These are phyloP conservation scores for Periconia macrospinosa DNA, from an alignment of 2,329 filamentous ascomycete species.

Conservation along the genomic window DNA sequence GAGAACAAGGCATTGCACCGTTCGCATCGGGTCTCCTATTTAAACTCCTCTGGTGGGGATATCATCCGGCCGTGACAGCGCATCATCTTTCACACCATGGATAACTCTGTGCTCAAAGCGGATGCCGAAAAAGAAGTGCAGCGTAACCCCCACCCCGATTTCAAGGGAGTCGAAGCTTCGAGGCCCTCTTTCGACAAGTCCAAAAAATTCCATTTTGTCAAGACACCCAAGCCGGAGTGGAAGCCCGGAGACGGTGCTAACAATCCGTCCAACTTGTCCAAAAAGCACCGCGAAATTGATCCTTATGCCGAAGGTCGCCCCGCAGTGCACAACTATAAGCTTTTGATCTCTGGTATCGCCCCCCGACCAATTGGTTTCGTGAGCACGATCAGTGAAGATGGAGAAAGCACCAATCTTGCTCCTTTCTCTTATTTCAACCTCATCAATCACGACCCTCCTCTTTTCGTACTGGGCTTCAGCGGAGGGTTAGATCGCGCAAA, in stretches of 20 bases:
- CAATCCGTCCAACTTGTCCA: conserved; percentile 52
- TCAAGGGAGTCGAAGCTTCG: conserved; percentile 69
- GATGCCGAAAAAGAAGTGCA: conserved; percentile 53
- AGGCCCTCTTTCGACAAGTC: conserved; percentile 62
- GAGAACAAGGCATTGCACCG: too few species aligned
- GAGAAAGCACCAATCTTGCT: conserved; percentile 71
- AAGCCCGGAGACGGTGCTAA: conserved; percentile 68
- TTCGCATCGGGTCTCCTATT: too few species aligned
- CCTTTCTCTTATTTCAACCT: conserved; percentile 88
- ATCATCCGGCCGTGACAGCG: too few species aligned
- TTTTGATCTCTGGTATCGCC: conserved; percentile 80
- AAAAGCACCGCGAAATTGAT: conserved; percentile 75
- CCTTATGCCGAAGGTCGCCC: conserved; percentile 73
- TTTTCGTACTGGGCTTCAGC: conserved; percentile 70
- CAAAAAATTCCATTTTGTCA: conserved; percentile 58
- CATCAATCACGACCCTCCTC: conserved; percentile 81
- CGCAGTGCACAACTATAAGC: conserved; percentile 80
- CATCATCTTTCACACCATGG: too few species aligned
- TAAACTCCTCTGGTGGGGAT: too few species aligned
- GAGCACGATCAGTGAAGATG: conserved; percentile 63
- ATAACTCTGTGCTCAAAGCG: conserved; percentile 34
- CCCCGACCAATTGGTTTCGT: conserved; percentile 78
- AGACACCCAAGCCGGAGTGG: conserved; percentile 69
- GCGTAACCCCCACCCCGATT: conserved; percentile 73
- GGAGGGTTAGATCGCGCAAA: conserved; percentile 66